These are phyloP conservation scores for Pseudonitzschia delicatissima DNA, from an alignment of 108 stramenopile genomes.

Conservation along the genomic window DNA sequence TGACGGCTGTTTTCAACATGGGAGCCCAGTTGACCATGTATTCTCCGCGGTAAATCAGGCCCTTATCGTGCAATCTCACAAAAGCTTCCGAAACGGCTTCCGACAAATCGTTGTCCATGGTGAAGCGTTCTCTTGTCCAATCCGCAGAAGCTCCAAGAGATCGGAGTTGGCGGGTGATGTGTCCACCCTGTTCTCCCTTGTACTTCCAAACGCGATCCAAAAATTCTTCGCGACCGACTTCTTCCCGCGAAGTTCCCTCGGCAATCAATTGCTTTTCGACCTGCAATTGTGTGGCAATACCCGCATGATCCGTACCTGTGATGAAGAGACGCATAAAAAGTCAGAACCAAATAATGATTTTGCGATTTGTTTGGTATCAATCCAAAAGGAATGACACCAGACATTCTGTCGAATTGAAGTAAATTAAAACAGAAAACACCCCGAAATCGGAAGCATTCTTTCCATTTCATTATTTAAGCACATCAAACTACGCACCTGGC, in stretches of 20 bases:
- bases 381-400: background rate
- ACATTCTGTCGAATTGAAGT: background rate
- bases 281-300: conserved; percentile 98
- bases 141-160: conserved; percentile 96
- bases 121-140: conserved; percentile 97
- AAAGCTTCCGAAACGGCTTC: conserved; percentile 95
- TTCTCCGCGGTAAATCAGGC: conserved; percentile 91
- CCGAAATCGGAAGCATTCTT: background rate
- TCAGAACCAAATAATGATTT: background rate
- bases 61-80: conserved; percentile 91
- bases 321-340: background rate
- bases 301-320: conserved; percentile 96
- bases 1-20: conserved; percentile 94
- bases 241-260: conserved; percentile 80
- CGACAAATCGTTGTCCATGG: conserved; percentile 87
- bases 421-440: background rate
- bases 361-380: background rate
- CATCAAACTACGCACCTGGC: conserved; percentile 47
- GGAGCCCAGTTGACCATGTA: conserved; percentile 99
- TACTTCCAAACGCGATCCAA: conserved; percentile 86
- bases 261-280: conserved; percentile 86
- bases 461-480: background rate
- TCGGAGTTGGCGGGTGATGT: conserved; percentile 91
- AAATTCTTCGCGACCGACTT: conserved; percentile 91
- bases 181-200: conserved; percentile 94